Conservation (phyloP, 2,329 filamentous ascomycete species). For the Helotiales sp. region DNA sequence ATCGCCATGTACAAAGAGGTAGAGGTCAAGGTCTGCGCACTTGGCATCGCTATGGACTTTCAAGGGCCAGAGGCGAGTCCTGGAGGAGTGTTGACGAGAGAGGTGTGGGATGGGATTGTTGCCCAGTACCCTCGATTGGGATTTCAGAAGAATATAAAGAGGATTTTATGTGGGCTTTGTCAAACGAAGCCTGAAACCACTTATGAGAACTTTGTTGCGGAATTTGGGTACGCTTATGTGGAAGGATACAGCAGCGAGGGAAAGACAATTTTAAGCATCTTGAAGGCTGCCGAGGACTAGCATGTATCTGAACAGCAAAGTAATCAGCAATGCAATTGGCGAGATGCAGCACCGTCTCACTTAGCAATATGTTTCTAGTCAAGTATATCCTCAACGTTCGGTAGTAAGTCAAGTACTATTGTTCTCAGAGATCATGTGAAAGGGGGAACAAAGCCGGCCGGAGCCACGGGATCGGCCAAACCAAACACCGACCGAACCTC, state of each 20-base stretch:
- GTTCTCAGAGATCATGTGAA: too few species aligned
- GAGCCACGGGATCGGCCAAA: not conserved
- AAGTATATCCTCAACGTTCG: too few species aligned
- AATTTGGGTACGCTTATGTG: slow-evolving; percentile 30
- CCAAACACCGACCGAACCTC: not conserved
- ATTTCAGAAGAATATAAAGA: slow-evolving; percentile 34
- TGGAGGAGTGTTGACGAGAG: slow-evolving; percentile 28
- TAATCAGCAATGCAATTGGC: too few species aligned
- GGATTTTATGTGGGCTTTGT: slow-evolving; percentile 38
- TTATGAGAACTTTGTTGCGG: slow-evolving; percentile 37
- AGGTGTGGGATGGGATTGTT: slow-evolving; percentile 31
- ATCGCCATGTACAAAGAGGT: slow-evolving; percentile 44
- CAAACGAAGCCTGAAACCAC: slow-evolving; percentile 39
- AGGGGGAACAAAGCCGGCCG: not conserved
- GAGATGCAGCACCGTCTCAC: too few species aligned
- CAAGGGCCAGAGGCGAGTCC: slow-evolving; percentile 31
- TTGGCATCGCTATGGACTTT: slow-evolving; percentile 42
- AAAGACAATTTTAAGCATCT: not conserved
- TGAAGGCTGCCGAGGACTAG: slow-evolving; percentile 2
- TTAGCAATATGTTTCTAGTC: too few species aligned
- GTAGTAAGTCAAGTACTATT: too few species aligned
- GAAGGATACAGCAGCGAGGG: slow-evolving; percentile 16
- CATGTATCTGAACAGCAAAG: too few species aligned
- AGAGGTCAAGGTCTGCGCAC: slow-evolving; percentile 37
- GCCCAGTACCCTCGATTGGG: slow-evolving; percentile 35